Conservation (phyloP, 1,139 yeast genomes). For the Saccharomycopsis hybrid region DNA sequence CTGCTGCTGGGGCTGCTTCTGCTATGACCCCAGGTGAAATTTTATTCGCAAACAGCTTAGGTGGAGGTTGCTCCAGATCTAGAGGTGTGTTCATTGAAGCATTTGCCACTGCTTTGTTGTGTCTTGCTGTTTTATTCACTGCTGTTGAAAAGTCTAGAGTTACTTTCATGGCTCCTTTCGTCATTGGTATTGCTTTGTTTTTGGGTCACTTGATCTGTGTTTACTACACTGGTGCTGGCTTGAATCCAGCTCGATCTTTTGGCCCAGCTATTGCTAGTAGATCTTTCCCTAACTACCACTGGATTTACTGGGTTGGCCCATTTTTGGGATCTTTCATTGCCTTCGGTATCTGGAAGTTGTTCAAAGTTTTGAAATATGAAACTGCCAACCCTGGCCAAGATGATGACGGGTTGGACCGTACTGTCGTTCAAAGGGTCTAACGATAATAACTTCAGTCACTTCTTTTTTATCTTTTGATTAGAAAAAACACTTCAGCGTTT, state of each 20-base stretch:
- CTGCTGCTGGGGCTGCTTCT: conserved; percentile 85
- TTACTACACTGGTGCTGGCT: conserved; percentile 84
- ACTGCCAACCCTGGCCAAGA: conserved; percentile 72
- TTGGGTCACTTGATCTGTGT: conserved; percentile 78
- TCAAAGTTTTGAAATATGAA: conserved; percentile 63
- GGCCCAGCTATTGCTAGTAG: conserved; percentile 76
- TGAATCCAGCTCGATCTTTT: conserved; percentile 82
- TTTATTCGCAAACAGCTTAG: conserved; percentile 64
- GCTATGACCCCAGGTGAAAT: conserved; percentile 84
- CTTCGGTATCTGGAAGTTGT: conserved; percentile 57
- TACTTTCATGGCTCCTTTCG: conserved; percentile 76
- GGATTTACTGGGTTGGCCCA: conserved; percentile 94
- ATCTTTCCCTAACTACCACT: conserved; percentile 74
- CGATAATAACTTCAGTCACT: too few relatives aligned
- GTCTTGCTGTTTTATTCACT: conserved; percentile 71
- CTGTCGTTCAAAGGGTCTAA: too few relatives aligned
- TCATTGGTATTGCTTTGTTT: conserved; percentile 76
- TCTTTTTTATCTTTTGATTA: too few relatives aligned
- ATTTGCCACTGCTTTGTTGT: conserved; percentile 69
- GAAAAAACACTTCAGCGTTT: too few relatives aligned
- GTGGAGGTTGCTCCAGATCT: conserved; percentile 64
- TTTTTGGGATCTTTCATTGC: conserved; percentile 63
- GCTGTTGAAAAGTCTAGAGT: conserved; percentile 81
- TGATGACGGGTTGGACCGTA: conserved; percentile 28
- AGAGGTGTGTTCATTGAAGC: conserved; percentile 82